Evolutionary conservation across 768 basidiomycete genomes (phyloP), one percentile per base, ranked within the genome.

Genomic region (Leccinum arenicola): DNA sequence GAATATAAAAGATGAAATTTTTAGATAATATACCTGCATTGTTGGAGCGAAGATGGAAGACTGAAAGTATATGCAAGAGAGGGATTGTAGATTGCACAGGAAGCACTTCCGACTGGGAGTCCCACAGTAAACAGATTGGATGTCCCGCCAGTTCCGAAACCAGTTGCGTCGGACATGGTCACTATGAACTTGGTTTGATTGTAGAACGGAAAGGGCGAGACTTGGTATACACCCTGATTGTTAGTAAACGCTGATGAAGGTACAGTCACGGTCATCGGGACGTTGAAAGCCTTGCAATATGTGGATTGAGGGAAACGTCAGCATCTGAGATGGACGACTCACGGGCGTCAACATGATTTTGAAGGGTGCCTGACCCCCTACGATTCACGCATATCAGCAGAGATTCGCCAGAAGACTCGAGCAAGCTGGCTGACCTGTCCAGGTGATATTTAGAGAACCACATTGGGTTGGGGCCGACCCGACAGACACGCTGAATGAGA

Each of bases 91-190:
- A 81, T 82, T 59, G 83, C 76, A 71, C 89, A 91, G 15, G 63
- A 71, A 12, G 64, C 59, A 31, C 62, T 29, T 29, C 78, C 80
- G 14, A 76, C 67, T 3, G 84, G 77, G 10, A 71, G 55, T 43
- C 78, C 82, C 15, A 85, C 83, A 1, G 75, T 77, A 43, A 86
- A 62, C 6, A 88, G 51, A 48, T 71, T 57, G 10, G 83, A 80
- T 25, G 77, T 76, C 23, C 88, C 90, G 4, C 89, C 90, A 10
- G 84, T 76, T 47, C 75, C 88, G 67, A 86, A 89, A 1, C 88
- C 88, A 27, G 80, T 81, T 17, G 83, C 76, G 67, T 92, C 90
- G 27, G 86, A 91, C 86, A 92, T 87, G 36, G 83, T 79, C 19
- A 86, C 58, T 12, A 89, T 52, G 51, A 89, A 75, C 55, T 74